These are phyloP conservation scores for Akanthomyces dipterigenus DNA, from an alignment of 2,329 filamentous ascomycete species.

Conservation along the genomic window DNA sequence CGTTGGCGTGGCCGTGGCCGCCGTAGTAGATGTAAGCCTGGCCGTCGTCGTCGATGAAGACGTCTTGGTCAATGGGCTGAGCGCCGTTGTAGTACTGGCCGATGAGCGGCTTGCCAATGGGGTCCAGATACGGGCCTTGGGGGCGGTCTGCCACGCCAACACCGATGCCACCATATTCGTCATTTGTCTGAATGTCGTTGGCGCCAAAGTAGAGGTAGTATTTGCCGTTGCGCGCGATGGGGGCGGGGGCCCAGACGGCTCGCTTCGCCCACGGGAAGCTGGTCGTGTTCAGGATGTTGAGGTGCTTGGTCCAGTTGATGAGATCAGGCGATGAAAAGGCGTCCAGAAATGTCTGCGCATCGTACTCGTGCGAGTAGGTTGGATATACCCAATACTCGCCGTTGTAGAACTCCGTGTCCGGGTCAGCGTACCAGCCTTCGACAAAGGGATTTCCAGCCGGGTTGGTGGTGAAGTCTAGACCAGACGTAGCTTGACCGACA, in stretches of 20 bases:
- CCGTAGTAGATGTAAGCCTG: constrained; percentile 38
- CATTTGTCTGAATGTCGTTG: constrained; percentile 35
- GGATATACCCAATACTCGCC: constrained; percentile 42
- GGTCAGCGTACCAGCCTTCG: constrained; percentile 44
- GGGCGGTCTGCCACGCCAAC: constrained; percentile 27
- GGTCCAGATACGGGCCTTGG: constrained; percentile 30
- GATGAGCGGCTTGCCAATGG: constrained; percentile 28
- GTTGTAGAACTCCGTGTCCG: constrained; percentile 40
- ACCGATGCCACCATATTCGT: constrained; percentile 33
- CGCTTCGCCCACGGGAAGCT: constrained; percentile 34
- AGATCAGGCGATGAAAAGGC: constrained; percentile 44
- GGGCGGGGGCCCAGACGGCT: constrained; percentile 42
- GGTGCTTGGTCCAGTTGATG: constrained; percentile 41
- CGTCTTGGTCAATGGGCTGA: constrained; percentile 37
- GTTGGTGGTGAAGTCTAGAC: constrained; percentile 31
- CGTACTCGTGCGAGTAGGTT: constrained; percentile 37
- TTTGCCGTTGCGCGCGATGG: constrained; percentile 34
- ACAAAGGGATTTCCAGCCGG: constrained; percentile 42
- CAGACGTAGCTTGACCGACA: background rate
- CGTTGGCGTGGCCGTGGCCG: constrained; percentile 30
- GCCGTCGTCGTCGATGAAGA: constrained; percentile 35
- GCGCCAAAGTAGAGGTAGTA: constrained; percentile 46
- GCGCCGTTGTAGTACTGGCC: constrained; percentile 35
- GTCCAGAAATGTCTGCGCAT: constrained; percentile 42
- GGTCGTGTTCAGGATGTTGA: constrained; percentile 30